Base-by-base conservation (phyloP, 345 rosid species). In the Eucalyptus curtisii region DNA sequence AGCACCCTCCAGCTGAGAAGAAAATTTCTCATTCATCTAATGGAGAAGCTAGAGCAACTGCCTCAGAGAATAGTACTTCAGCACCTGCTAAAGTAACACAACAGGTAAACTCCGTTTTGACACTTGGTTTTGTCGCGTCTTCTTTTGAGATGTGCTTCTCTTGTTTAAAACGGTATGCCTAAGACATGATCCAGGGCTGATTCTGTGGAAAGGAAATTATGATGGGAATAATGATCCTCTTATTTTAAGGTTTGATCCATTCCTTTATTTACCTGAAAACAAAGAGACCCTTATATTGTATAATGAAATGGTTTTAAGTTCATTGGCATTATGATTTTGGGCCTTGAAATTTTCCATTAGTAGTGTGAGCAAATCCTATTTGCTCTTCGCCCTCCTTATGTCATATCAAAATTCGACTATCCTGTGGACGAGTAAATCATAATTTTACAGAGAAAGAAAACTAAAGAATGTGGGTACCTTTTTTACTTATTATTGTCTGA, bases 1-100 rank as follows among this genome's bases (percentile, higher is more conserved):
- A 86, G 87, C 90, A 71, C 61, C 90, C 61, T 88, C 57, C 88
- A 16, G 89, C 87, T 44, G 93, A 90, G 88, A 91, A 89, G 91
- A 92, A 86, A 85, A 52, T 86, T 88, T 64, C 88, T 88, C 90
- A 87, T 33, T 90, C 86, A 25, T 85, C 88, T 17, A 45, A 71
- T 30, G 13, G 90, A 87, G 90, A 64, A 37, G 87, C 87, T 71
- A 85, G 50, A 27, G 45, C 57, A 55, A 85, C 90, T 76, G 84
- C 91, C 80, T 27, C 89, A 42, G 91, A 88, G 87, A 91, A 82
- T 91, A 66, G 76, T 61, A 84, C 61, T 87, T 89, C 90, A 49
- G 86, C 17, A 52, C 90, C 90, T 50, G 49, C 86, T 86, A 76
- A 88, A 85, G 89, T 87, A 47, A 87, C 90, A 13, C 94, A 85